Evolutionary conservation across 1,139 yeast species (phyloP).

Genomic region (Saccharomyces hybrid): DNA sequence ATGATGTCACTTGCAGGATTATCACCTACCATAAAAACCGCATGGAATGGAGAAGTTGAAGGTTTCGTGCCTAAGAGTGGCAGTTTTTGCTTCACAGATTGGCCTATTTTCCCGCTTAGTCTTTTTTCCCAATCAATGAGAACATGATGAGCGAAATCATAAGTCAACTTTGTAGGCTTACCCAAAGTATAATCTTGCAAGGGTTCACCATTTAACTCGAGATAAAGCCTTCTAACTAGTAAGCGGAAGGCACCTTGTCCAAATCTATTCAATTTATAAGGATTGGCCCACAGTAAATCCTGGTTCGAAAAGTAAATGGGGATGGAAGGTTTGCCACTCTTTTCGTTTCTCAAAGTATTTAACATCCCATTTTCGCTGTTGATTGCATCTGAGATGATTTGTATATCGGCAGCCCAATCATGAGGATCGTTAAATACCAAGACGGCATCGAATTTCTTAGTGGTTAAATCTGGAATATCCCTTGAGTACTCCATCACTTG

Average conservation of each 20-base stretch:
- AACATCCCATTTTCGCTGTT: conserved; percentile 55
- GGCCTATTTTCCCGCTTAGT: conserved; percentile 21
- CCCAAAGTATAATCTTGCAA: conserved; percentile 64
- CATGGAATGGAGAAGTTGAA: conserved; percentile 33
- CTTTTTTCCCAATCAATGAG: conserved; percentile 52
- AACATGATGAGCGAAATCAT: conserved; percentile 74
- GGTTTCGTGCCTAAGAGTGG: conserved; percentile 25
- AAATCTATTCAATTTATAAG: conserved; percentile 68
- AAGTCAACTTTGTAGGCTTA: conserved; percentile 74
- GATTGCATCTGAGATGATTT: conserved; percentile 65
- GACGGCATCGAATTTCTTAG: conserved; percentile 62
- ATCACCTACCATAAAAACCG: conserved; percentile 91
- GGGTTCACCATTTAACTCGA: conserved; percentile 45
- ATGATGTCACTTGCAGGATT: conserved; percentile 87
- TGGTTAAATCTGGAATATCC: conserved; percentile 28
- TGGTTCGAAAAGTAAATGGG: conserved; percentile 83
- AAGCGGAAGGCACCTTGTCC: conserved; percentile 89
- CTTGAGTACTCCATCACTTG: conserved; percentile 44
- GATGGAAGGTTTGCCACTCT: conserved; percentile 45
- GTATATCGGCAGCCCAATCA: conserved; percentile 82
- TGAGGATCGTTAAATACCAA: conserved; percentile 87
- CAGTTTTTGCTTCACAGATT: conserved; percentile 16
- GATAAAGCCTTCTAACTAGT: conserved; percentile 55
- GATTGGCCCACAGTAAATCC: conserved; percentile 89
- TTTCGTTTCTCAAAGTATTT: conserved; percentile 49